Conservation (phyloP, 805 yeast genomes). For the Scheffersomyces coipomensis region DNA sequence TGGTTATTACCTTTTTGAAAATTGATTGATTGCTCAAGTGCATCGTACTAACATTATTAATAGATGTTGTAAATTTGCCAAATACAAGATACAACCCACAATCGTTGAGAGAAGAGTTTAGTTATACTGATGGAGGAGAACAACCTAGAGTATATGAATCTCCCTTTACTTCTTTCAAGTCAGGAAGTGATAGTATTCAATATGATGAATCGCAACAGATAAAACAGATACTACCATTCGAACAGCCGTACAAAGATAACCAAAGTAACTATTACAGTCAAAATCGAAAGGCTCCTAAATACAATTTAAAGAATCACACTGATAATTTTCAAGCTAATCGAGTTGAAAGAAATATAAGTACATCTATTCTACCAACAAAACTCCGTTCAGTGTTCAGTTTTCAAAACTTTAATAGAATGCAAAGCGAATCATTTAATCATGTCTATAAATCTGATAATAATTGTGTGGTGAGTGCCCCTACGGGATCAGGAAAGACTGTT, state of each 20-base stretch:
- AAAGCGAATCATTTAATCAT: conserved; percentile 39
- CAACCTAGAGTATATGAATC: too few relatives aligned
- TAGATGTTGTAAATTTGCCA: not conserved
- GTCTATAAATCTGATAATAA: conserved; percentile 36
- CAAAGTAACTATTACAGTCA: too few relatives aligned
- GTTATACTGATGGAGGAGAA: not conserved
- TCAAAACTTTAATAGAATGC: conserved; percentile 47
- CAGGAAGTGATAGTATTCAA: too few relatives aligned
- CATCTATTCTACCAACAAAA: conserved; percentile 30
- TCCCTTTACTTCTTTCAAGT: too few relatives aligned
- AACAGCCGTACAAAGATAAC: too few relatives aligned
- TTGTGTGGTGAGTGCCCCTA: conserved; percentile 53
- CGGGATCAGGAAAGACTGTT: conserved; percentile 61
- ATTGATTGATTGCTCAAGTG: not conserved
- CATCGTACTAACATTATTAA: not conserved
- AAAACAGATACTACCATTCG: too few relatives aligned
- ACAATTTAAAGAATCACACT: too few relatives aligned
- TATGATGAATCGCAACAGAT: too few relatives aligned
- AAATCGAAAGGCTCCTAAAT: too few relatives aligned
- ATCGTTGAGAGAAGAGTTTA: not conserved
- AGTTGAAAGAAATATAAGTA: too few relatives aligned
- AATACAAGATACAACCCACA: not conserved
- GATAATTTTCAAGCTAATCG: too few relatives aligned
- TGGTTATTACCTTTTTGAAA: not conserved
- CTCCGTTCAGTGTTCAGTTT: conserved; percentile 33